These are phyloP conservation scores for Sophora flavescens DNA, from an alignment of 306 rosid genomes.

Conservation along the genomic window DNA sequence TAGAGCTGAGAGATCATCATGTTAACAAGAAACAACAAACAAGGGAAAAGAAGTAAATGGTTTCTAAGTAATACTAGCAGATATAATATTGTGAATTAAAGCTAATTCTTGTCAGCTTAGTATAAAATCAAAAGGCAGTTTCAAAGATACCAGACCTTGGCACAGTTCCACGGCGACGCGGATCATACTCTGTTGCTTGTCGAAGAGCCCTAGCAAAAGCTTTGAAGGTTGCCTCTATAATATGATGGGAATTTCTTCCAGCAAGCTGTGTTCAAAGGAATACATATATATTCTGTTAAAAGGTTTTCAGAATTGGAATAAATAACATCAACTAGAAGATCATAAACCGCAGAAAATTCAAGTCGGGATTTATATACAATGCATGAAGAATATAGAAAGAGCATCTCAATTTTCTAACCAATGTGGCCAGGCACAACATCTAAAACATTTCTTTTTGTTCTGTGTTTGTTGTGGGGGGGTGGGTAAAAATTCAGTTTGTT, in stretches of 20 bases:
- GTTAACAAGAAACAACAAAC: not conserved
- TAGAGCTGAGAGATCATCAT: slow-evolving; percentile 9
- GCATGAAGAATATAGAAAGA: slow-evolving; percentile 36
- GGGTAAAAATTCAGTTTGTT: not conserved
- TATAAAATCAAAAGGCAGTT: not conserved
- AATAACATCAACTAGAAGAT: slow-evolving; percentile 37
- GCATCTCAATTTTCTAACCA: slow-evolving; percentile 11
- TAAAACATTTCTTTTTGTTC: not conserved
- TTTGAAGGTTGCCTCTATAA: slow-evolving; percentile 95
- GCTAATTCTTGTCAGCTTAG: slow-evolving; percentile 11
- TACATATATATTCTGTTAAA: slow-evolving; percentile 24
- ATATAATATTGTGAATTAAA: not conserved
- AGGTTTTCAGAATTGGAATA: slow-evolving; percentile 31
- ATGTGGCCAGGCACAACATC: slow-evolving; percentile 17
- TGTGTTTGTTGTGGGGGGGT: too few relatives aligned
- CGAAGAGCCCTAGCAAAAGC: slow-evolving; percentile 98
- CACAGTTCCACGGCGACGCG: slow-evolving; percentile 79
- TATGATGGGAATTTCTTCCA: slow-evolving; percentile 94
- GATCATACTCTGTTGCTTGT: slow-evolving; percentile 87
- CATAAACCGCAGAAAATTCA: slow-evolving; percentile 1
- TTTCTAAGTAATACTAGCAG: not conserved
- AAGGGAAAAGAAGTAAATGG: not conserved
- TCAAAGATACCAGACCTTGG: slow-evolving; percentile 72
- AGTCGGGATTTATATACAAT: slow-evolving; percentile 27
- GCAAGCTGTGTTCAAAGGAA: slow-evolving; percentile 70